A percentile compares a stretch with the other conserved stretches of the same genome.
These are phyloP conservation scores for Claviceps sp. DNA, from an alignment of 2,329 filamentous ascomycete species.

Conservation along the genomic window DNA sequence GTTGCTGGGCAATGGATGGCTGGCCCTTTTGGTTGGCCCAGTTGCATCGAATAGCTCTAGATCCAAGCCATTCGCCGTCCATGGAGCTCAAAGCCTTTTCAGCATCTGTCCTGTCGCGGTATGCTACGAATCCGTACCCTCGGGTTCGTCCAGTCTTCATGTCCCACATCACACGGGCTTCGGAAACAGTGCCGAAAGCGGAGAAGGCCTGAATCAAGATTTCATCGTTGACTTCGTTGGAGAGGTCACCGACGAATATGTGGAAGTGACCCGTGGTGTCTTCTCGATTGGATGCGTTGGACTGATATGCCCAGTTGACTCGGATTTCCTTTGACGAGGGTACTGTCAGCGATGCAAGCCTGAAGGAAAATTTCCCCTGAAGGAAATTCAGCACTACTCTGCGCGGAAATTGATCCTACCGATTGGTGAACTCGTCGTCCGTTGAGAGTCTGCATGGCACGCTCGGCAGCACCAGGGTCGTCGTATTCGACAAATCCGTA, in stretches of 20 bases:
- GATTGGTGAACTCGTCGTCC: conserved; percentile 90
- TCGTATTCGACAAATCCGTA: conserved; percentile 99
- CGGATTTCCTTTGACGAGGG: conserved; percentile 64
- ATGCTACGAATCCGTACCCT: conserved; percentile 95
- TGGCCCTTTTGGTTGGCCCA: conserved; percentile 99
- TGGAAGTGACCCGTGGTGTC: conserved; percentile 98
- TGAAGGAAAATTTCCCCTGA: not conserved
- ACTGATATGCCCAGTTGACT: conserved; percentile 99
- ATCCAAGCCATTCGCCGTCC: conserved; percentile 98
- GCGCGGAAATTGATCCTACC: conserved; percentile 33
- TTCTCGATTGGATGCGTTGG: conserved; percentile 86
- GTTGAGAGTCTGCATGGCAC: conserved; percentile 94
- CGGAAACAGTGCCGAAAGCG: conserved; percentile 87
- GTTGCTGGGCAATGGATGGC: conserved; percentile 93
- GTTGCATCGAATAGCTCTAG: conserved; percentile 95
- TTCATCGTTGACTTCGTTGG: conserved; percentile 98
- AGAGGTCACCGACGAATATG: conserved; percentile 95
- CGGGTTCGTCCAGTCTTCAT: conserved; percentile 99
- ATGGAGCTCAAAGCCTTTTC: conserved; percentile 95
- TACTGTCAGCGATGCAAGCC: conserved; percentile 8
- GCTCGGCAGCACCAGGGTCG: conserved; percentile 88
- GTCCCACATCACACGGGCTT: conserved; percentile 99
- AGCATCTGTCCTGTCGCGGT: conserved; percentile 83
- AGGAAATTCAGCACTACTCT: not conserved
- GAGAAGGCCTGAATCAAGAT: conserved; percentile 88